Percentiles rank a stretch among this genome's conserved stretches.
phyloP scores from a whole-genome alignment of 192 early-diverging fungal genomes.

The Coemansia sp. region DNA sequence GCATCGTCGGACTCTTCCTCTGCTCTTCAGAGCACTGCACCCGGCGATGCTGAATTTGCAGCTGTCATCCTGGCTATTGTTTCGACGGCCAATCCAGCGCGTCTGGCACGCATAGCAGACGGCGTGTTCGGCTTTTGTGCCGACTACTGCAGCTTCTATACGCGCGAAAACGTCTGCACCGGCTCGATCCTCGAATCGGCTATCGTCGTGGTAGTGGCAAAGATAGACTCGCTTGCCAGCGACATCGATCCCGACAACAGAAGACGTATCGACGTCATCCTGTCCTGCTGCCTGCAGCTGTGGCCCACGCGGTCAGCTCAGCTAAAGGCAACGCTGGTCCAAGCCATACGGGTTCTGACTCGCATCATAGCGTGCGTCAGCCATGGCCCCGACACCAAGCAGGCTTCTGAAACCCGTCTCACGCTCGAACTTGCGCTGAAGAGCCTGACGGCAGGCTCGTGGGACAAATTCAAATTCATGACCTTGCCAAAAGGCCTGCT shows the following conservation, averaged over 20 bases:
- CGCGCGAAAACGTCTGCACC: conserved; percentile 33
- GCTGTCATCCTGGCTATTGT: conserved; percentile 26
- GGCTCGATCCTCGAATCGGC: conserved; percentile 27
- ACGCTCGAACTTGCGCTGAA: conserved; percentile 37
- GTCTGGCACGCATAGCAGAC: conserved; percentile 12
- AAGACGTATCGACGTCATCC: conserved; percentile 15
- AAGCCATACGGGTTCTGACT: conserved; percentile 32
- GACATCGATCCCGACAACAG: neutral
- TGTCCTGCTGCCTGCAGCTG: conserved; percentile 29
- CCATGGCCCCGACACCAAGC: neutral
- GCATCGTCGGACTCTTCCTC: conserved; percentile 16
- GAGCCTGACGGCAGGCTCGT: conserved; percentile 29
- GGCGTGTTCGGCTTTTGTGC: conserved; percentile 37
- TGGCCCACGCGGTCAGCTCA: conserved; percentile 39
- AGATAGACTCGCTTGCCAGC: conserved; percentile 14
- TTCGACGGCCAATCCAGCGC: conserved; percentile 21
- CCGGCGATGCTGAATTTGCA: conserved; percentile 36
- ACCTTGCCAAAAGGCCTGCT: conserved; percentile 33
- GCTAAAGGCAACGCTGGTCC: conserved; percentile 24
- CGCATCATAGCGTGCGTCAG: conserved; percentile 18
- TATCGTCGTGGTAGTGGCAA: conserved; percentile 20
- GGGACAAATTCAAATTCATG: conserved; percentile 48
- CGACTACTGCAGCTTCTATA: conserved; percentile 34
- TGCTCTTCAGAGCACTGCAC: conserved; percentile 10
- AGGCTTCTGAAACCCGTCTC: conserved; percentile 6